Evolutionary conservation across 768 basidiomycete species (phyloP), one percentile per base, ranked within the genome.

Genomic region (Tylopilus cervinicoccineus): DNA sequence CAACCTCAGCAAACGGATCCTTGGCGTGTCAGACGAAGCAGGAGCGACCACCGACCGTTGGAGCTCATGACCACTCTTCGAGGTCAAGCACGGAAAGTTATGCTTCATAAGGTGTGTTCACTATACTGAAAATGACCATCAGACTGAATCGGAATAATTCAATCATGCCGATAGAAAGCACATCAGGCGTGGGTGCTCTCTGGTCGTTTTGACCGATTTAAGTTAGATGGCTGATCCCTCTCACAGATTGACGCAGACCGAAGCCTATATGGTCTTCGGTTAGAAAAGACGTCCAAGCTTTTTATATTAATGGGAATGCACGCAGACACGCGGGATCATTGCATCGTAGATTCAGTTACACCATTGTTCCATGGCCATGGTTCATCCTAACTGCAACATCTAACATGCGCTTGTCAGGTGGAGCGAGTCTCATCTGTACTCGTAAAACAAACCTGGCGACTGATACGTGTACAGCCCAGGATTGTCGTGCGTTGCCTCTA

Each of bases 161-260:
- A 17, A 19, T 43, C 20, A 37, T 28, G 12, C 27, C 43, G 48
- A 48, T 47, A 29, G 46, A 51, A n/a, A 51, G 51, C 29, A 20
- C 34, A 23, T 56, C 46, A 26, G 26, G 13, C 40, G 44, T 42
- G 48, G 43, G 56, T 52, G 46, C 43, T 38, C 8, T 42, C 9
- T 39, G 20, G 33, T 33, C 22, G 1, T 6, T 14, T 44, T 62
- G 50, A 20, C 60, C 59, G 38, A 34, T 56, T 60, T 49, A 40
- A 61, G 59, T 11, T 50, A 45, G 48, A 48, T 47, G 36, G 33
- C 19, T 43, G 34, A 46, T 37, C 19, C 27, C 48, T 59, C 49
- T 48, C 46, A 53, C 39, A 54, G 45, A 40, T 33, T 32, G 39
- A 49, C 14, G n/a, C 20, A 45, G 37, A 31, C 34, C 37, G 51